Evolutionary conservation across 1,139 yeast species (phyloP), one percentile per base, ranked within the genome.

Genomic region (Zygoascus sp.): DNA sequence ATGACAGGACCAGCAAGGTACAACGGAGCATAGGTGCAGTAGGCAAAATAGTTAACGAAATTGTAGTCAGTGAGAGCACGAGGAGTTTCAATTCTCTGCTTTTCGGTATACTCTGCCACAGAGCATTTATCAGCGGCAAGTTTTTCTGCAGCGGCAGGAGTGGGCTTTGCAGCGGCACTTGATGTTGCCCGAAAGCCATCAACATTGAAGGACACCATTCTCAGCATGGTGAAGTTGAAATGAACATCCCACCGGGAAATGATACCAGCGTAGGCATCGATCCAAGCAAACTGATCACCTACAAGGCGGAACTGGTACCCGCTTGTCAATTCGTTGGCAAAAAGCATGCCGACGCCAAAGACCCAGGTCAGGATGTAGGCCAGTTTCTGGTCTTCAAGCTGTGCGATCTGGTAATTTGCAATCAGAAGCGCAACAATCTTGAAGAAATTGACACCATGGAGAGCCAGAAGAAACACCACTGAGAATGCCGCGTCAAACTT

Each of bases 241-340:
- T 86, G 87, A 7, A 94, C 97, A 61, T 92, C 97, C 99, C 99
- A 94, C 56, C 97, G 73, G 16, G 80, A 74, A 55, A 92, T 81
- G 21, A 90, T 74, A 0, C 98, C 97, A 4, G 67, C 58, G 42
- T 58, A 60, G 23, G 55, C 59, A 48, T 62, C 95, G 55, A 87
- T 62, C 20, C 76, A 64, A 0, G 70, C 63, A 19, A 63, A 81
- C 57, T 19, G 55, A 43, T 35, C 69, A 47, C 56, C 66, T 25
- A 48, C 58, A 53, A 1, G 44, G 7, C 79, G 81, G 46, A 77
- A 73, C 15, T 76, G 77, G 49, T 75, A 71, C 22, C 76, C 73
- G 47, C 88, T 72, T 52, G 73, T 79, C 48, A 70, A 69, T 58
- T 88, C 96, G 62, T 92, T 92, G 45, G 88, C 63, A 62, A 92